Evolutionary conservation across 495 filamentous ascomycete genomes (phyloP), one percentile per base, ranked within the genome.

Genomic region (Pseudoneurospora amorphoporcata): DNA sequence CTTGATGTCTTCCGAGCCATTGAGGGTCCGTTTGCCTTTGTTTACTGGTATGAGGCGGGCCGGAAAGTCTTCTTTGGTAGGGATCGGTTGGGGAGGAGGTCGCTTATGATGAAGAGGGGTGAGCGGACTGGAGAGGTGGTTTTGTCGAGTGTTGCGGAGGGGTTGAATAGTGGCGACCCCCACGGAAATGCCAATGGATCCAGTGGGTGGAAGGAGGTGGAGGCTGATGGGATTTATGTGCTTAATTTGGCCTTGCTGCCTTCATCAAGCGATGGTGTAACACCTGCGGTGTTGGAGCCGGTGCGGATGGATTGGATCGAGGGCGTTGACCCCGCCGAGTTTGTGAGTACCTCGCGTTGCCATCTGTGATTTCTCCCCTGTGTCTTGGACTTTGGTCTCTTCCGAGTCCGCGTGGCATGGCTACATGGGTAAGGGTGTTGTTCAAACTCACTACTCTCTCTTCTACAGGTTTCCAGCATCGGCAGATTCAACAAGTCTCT

Each of bases 1-100:
- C 71, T 88, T 37, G 80, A 83, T 39, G 86, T 87, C 3, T 79
- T 95, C 69, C 84, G 87, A 58, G 83, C 81, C 61, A 88, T 97
- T 41, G 88, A 90, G 69, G 95, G 95, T 9, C 94, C 96, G 10
- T 98, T 92, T 81, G 92, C 96, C 16, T 96, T 98, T 82, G 88
- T 97, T 3, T 98, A 91, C 81, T 94, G 90, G 78, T 92, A 98
- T 82, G 84, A 84, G 7, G 72, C 79, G 29, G 80, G 86, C 70
- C 81, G 82, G 16, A 85, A 83, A 37, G 65, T 98, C 8, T 95
- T 88, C 83, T 97, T 91, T 79, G 92, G 90, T 19, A 85, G 95
- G 72, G 95, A 99, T 80, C 90, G 90, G 72, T 85, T 98, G 19
- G 95, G 95, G 35, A 86, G 95, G 73, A 85, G 96, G 69, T 98